phyloP scores from a whole-genome alignment of 495 filamentous ascomycete genomes.

The Trichoderma parareesei region DNA sequence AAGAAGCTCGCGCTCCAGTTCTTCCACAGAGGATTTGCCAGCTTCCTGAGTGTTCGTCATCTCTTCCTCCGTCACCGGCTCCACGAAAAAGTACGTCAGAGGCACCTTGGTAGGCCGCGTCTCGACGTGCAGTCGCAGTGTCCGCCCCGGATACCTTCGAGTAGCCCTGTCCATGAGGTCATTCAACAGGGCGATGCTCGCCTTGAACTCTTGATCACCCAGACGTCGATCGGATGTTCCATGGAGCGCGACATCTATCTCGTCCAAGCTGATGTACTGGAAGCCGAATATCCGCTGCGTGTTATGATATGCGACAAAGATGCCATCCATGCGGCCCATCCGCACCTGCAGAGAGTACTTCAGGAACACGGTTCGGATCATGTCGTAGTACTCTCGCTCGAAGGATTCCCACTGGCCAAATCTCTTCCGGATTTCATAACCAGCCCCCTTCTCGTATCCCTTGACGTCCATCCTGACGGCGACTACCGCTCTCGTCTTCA shows the following conservation, averaged over 20 bases:
- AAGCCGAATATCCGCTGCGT: conserved; percentile 93
- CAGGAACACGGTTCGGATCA: conserved; percentile 89
- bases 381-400: conserved; percentile 93
- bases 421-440: conserved; percentile 75
- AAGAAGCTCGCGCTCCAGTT: conserved; percentile 57
- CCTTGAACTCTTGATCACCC: conserved; percentile 81
- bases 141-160: conserved; percentile 60
- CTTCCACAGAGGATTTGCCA: conserved; percentile 51
- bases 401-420: conserved; percentile 79
- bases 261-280: conserved; percentile 77
- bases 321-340: conserved; percentile 96
- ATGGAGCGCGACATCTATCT: conserved; percentile 84
- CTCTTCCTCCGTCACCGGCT: conserved; percentile 66
- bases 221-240: conserved; percentile 54
- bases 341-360: conserved; percentile 96
- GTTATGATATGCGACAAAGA: conserved; percentile 98
- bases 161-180: conserved; percentile 67
- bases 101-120: conserved; percentile 50
- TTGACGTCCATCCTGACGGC: conserved; percentile 77
- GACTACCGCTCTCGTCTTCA: conserved; percentile 90
- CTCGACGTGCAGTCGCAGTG: conserved; percentile 82
- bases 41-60: conserved; percentile 66
- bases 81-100: conserved; percentile 83
- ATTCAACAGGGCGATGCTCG: conserved; percentile 72
- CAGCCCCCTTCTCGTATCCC: conserved; percentile 64